Evolutionary conservation across 129 eudicot species (phyloP).

Genomic region (Cynara cardunculus): DNA sequence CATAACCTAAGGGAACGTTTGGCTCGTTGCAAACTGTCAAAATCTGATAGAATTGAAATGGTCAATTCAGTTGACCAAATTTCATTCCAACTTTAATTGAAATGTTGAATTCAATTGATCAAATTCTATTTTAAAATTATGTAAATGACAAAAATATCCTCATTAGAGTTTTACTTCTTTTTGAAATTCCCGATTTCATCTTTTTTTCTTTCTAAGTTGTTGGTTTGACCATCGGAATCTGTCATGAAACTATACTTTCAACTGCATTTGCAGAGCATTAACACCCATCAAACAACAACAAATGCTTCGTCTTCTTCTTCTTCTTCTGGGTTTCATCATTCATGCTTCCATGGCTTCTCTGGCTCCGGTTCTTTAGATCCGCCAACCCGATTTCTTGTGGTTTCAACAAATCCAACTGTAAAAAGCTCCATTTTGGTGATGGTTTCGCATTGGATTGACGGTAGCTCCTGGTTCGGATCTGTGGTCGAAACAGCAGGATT

Average conservation of each 20-base stretch:
- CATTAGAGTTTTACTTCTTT: background rate
- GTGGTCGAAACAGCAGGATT: conserved; percentile 68
- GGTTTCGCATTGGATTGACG: conserved; percentile 18
- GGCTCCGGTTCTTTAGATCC: conserved; percentile 47
- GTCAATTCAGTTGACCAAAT: too few relatives aligned
- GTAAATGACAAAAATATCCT: too few relatives aligned
- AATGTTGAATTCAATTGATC: too few relatives aligned
- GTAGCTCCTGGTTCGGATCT: conserved; percentile 29
- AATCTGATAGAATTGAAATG: too few relatives aligned
- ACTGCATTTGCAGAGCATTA: conserved; percentile 44
- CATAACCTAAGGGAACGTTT: too few relatives aligned
- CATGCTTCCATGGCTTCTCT: conserved; percentile 31
- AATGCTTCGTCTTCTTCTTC: conserved; percentile 15
- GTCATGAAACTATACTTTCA: conserved; percentile 26
- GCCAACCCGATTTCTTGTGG: too few relatives aligned
- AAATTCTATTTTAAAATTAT: too few relatives aligned
- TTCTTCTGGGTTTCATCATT: background rate
- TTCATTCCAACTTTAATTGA: too few relatives aligned
- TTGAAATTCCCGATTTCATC: conserved; percentile 7
- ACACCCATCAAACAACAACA: conserved; percentile 44
- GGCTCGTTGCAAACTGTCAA: too few relatives aligned
- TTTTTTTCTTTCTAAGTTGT: conserved; percentile 3
- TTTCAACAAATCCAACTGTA: too few relatives aligned
- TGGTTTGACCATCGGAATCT: conserved; percentile 5
- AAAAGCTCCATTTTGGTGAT: conserved; percentile 32